These are phyloP conservation scores for Cucurbita argyrosperma DNA, from an alignment of 306 rosid genomes.

Conservation along the genomic window DNA sequence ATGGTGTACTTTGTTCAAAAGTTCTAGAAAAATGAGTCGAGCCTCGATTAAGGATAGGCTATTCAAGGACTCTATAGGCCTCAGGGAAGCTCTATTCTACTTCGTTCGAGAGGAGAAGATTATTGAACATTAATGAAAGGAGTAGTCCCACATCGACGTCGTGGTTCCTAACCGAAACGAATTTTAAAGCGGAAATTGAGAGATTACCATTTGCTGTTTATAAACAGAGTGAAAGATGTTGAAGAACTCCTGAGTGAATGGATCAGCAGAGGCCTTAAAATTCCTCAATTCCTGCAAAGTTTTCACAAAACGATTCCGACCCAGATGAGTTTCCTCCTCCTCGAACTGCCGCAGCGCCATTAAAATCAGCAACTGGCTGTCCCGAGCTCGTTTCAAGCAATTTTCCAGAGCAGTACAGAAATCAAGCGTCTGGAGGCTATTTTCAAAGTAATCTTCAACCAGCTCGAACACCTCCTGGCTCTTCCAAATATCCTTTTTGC, in stretches of 20 bases:
- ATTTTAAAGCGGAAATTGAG: not conserved
- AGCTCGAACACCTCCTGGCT: slow-evolving; percentile 64
- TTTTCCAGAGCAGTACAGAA: slow-evolving; percentile 78
- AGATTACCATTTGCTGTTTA: slow-evolving; percentile 31
- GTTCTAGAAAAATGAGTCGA: no score
- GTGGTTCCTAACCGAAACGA: no score
- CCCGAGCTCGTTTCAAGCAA: slow-evolving; percentile 61
- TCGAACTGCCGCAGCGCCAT: slow-evolving; percentile 71
- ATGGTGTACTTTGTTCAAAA: no score
- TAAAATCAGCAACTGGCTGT: slow-evolving; percentile 52
- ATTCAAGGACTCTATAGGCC: no score
- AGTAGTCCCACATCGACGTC: not conserved
- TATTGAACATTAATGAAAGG: no score
- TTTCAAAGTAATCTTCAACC: slow-evolving; percentile 85
- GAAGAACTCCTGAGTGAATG: slow-evolving; percentile 66
- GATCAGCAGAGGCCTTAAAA: slow-evolving; percentile 61
- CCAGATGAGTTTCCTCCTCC: slow-evolving; percentile 28
- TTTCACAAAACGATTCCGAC: slow-evolving; percentile 18
- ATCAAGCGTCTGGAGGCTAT: slow-evolving; percentile 64
- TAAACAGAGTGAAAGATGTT: slow-evolving; percentile 52
- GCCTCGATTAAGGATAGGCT: no score
- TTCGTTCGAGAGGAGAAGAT: no score
- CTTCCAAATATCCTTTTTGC: slow-evolving; percentile 88
- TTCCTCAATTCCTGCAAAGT: slow-evolving; percentile 57
- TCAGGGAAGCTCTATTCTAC: no score